Conservation (phyloP, 1,284 basidiomycete genomes). For the Cutaneotrichosporon sp. region DNA sequence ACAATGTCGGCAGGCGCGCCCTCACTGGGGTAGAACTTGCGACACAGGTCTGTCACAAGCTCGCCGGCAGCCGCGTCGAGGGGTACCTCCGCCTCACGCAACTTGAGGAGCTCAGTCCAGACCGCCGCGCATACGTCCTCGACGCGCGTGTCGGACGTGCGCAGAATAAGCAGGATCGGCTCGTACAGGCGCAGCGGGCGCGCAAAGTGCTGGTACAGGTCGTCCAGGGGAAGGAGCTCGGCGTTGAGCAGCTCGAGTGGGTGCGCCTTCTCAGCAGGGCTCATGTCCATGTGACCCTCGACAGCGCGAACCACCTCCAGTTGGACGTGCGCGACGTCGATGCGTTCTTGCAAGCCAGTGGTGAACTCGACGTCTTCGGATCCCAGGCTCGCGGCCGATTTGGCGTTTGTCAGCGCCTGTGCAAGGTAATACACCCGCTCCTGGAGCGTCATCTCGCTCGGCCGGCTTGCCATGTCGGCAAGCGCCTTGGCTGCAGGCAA, state of each 20-base stretch:
- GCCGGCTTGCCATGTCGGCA: constrained; percentile 77
- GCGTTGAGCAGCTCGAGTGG: constrained; percentile 58
- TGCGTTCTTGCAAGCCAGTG: constrained; percentile 87
- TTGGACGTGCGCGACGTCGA: constrained; percentile 96
- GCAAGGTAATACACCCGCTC: constrained; percentile 81
- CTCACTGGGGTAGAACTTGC: constrained; percentile 84
- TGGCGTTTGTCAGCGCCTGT: constrained; percentile 89
- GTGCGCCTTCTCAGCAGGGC: constrained; percentile 54
- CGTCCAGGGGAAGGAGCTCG: constrained; percentile 51
- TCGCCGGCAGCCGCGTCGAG: constrained; percentile 23
- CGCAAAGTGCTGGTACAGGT: constrained; percentile 80
- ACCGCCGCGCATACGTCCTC: constrained; percentile 72
- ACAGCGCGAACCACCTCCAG: constrained; percentile 62
- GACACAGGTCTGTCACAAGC: constrained; percentile 64
- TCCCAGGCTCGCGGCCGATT: constrained; percentile 72
- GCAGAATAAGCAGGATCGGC: constrained; percentile 83
- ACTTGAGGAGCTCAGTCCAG: constrained; percentile 81
- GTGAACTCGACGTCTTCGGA: constrained; percentile 85
- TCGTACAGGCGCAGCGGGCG: constrained; percentile 78
- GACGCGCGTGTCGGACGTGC: constrained; percentile 88
- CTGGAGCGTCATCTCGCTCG: constrained; percentile 62
- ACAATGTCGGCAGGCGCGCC: constrained; percentile 48
- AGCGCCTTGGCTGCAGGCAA: constrained; percentile 82
- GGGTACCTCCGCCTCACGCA: constrained; percentile 50
- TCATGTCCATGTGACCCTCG: constrained; percentile 46